Base-by-base conservation (phyloP, 345 rosid genomes). In the Linum lewisii region DNA sequence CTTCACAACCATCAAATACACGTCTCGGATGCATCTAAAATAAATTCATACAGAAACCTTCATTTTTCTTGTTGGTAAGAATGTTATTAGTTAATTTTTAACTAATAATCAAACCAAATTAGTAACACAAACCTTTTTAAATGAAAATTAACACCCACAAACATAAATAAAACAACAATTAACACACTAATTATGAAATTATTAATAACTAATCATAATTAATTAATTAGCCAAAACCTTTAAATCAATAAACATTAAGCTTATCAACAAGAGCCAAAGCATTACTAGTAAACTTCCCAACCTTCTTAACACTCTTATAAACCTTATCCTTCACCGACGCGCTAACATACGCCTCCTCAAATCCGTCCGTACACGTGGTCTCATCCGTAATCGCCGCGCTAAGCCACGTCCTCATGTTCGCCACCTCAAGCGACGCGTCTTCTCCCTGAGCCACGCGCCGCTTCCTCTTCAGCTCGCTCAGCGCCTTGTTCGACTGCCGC, bases 361-460 rank as follows among this genome's bases (percentile, higher is more conserved):
- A 69, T 52, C 71, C 96, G 53, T 86, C 96, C 21, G 79, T 77
- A 69, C 96, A 88, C 11, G 92, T 82, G 18, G 63, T 66, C 60
- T 86, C 86, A 49, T 85, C 78, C 0, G 98, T 88, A 38, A 86
- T 63, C 4, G 90, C 88, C 0, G 87, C 81, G 64, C 95, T 86
- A 7, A 79, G 70, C 85, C 88, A 91, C 0, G 87, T 84, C 74
- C 72, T 63, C 14, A 81, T 67, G 51, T 78, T 76, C 6, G 57
- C 60, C 49, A 84, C 56, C 37, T 77, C 82, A 51, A 73, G 70
- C 58, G 34, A 29, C 34, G 34, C 34, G 34, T 29, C 63, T 65
- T 11, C 47, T 14, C 59, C 53, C 6, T 3, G 66, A 64, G 6
- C 1, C 34, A 3, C 34, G 45, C 3, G 52, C 11, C 19, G 0